Evolutionary conservation across 805 yeast species (phyloP), one percentile per base, ranked within the genome.

Genomic region (Maudiozyma serrabonitensis): DNA sequence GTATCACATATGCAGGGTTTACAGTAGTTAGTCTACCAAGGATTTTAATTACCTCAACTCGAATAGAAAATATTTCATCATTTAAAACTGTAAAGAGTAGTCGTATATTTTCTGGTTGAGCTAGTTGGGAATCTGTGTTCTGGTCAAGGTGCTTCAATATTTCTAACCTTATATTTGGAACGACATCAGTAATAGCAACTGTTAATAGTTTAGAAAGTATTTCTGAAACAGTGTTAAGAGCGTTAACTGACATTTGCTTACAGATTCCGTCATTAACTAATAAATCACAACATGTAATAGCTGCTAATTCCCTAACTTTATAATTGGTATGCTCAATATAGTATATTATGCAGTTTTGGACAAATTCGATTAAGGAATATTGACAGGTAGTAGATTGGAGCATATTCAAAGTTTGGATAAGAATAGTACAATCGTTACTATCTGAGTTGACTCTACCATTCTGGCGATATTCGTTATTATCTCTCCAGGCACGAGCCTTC

Each of bases 1-100:
- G 98, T 40, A 90, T 87, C 54, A 91, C 86, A 64, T 87, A 90
- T 0, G 98, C 97, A 1, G 98, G 97, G 59, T 90, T 90, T 43
- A 87, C 84, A 3, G 79, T 69, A 0, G 95, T 82, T 18, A 91
- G 68, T 46, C 97, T 75, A 1, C 97, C 97, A 54, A 91, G 79
- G 12, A 89, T 75, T 46, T 75, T 75, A 43, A 91, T 78, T 0
- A 95, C 84, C 6, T 79, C 83, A 54, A 84, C 80, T 44, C 95
- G 74, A 3, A 91, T 82, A 9, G 78, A 79, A 60, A 91, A 91
- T 1, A 76, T 77, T 63, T 89, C 97, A 66, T 90, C 98, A 61
- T 91, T 85, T 51, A 90, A 70, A 0, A 95, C 90, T 70, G 88
- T 84, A 59, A 91, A 87, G 32, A 90, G 70, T 6, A 88, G 68